Base-by-base conservation (phyloP, 306 rosid species). In the Comarum palustre region DNA sequence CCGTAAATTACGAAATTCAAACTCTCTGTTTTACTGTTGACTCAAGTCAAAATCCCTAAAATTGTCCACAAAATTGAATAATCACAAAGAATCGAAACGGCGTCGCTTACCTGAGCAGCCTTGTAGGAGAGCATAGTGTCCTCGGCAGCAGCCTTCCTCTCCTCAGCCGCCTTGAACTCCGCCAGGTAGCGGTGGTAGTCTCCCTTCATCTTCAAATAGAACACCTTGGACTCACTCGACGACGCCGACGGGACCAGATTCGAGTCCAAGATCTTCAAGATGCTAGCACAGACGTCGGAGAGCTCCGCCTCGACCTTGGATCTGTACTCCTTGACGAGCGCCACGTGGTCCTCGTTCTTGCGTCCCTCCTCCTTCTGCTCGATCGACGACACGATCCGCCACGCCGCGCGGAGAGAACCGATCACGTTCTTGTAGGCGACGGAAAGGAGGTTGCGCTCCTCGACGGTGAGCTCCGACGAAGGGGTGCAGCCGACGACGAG, bases 351-450 rank as follows among this genome's bases (percentile, higher is more conserved):
- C 3, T 86, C 96, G 83, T 86, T 90, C 88, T 90, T 90, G 6
- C 91, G 70, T 0, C 90, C 81, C 42, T 88, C 91, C 39, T 90
- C 96, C 75, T 86, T 87, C 84, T 87, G 89, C 79, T 90, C 92
- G 43, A 90, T 90, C 9, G 93, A 90, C 1, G 93, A 90, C 1
- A 90, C 88, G 59, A 90, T 90, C 20, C 93, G 77, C 93, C 91
- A 90, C 8, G 96, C 89, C 0, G 96, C 96, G 4, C 93, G 79
- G 70, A 87, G 89, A 0, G 96, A 87, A 1, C 92, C 96, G 65
- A 90, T 87, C 12, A 90, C 92, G 86, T 90, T 90, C 76, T 90
- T 87, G 80, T 87, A 87, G 0, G 92, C 92, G 3, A 90, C 92
- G 8, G 90, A 90, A 16, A 87, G 75, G 0, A 87, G 91, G 78